A percentile compares a stretch with the other conserved stretches of the same genome.
These are phyloP conservation scores for Dactylonectria macrodidyma DNA, from an alignment of 2,329 filamentous ascomycete genomes.

Conservation along the genomic window DNA sequence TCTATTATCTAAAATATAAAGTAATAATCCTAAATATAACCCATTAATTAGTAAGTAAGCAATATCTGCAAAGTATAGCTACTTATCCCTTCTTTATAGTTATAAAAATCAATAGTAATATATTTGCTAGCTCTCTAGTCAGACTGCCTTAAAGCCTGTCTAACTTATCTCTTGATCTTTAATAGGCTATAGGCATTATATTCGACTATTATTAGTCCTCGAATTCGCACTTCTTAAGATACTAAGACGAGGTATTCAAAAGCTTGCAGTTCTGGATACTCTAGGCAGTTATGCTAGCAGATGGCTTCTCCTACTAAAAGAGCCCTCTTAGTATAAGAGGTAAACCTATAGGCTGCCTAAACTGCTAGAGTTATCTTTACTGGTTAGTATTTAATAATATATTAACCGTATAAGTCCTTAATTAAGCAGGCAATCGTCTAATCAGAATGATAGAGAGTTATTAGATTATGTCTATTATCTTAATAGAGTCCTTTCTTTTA, in stretches of 20 bases:
- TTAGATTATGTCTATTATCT: neutral
- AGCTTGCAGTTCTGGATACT: conserved; percentile 1
- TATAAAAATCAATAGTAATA: too few species aligned
- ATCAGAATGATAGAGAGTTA: neutral
- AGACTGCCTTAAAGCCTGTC: too few species aligned
- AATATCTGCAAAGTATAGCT: too few species aligned
- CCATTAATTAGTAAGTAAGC: neutral
- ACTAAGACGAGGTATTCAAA: neutral
- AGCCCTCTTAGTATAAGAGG: too few species aligned
- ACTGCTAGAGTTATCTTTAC: neutral
- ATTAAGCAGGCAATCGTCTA: neutral
- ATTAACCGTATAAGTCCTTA: neutral
- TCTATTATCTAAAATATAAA: neutral
- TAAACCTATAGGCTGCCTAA: neutral
- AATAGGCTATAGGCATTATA: too few species aligned
- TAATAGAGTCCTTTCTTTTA: too few species aligned
- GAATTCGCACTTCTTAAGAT: neutral
- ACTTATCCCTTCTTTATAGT: too few species aligned
- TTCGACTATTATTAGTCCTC: neutral
- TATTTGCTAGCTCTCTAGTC: fast-evolving
- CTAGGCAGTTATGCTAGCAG: conserved; percentile 2
- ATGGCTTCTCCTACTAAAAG: neutral
- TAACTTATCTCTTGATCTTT: too few species aligned
- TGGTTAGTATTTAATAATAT: neutral
- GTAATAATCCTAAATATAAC: neutral